These are phyloP conservation scores for Pythium plurisporium DNA, from an alignment of 352 stramenopile genomes.

Conservation along the genomic window DNA sequence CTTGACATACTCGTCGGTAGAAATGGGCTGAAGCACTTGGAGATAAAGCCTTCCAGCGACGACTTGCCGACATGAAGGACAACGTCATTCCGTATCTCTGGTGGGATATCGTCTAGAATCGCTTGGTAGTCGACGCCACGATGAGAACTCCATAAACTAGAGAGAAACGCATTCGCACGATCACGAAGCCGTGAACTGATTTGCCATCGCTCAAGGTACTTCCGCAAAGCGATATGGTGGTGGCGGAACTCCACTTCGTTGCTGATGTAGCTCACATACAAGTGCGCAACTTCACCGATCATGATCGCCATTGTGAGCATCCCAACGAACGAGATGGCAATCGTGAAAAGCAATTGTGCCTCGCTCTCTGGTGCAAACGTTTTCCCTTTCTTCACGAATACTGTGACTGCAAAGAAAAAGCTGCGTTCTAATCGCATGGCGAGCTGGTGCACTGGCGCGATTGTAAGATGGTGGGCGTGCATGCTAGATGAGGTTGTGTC, in stretches of 20 bases:
- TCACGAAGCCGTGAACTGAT: conserved; percentile 24
- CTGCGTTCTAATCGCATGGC: conserved; percentile 41
- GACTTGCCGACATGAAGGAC: conserved; percentile 34
- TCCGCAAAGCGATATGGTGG: conserved; percentile 59
- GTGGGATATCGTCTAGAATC: conserved; percentile 27
- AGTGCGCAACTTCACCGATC: conserved; percentile 59
- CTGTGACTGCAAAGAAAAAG: conserved; percentile 49
- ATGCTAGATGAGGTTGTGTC: conserved; percentile 22
- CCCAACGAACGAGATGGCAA: conserved; percentile 47
- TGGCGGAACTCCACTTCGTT: conserved; percentile 71
- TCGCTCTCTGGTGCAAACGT: conserved; percentile 48
- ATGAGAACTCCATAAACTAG: conserved; percentile 24
- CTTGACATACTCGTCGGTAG: conserved; percentile 28
- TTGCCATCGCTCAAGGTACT: conserved; percentile 50
- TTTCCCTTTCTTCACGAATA: conserved; percentile 62
- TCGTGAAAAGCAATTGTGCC: conserved; percentile 41
- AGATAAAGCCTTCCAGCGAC: conserved; percentile 42
- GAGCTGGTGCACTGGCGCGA: conserved; percentile 26
- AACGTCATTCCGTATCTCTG: conserved; percentile 44
- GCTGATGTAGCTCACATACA: conserved; percentile 68
- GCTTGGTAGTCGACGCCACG: conserved; percentile 18
- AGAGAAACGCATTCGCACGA: conserved; percentile 20
- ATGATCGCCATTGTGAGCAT: conserved; percentile 65
- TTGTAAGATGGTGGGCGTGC: conserved; percentile 33
- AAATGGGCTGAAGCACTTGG: conserved; percentile 47